Percentiles rank a stretch among this genome's conserved stretches.
Evolutionary conservation across 116 monocot species (phyloP).

Genomic region (Trichopus zeylanicus): DNA sequence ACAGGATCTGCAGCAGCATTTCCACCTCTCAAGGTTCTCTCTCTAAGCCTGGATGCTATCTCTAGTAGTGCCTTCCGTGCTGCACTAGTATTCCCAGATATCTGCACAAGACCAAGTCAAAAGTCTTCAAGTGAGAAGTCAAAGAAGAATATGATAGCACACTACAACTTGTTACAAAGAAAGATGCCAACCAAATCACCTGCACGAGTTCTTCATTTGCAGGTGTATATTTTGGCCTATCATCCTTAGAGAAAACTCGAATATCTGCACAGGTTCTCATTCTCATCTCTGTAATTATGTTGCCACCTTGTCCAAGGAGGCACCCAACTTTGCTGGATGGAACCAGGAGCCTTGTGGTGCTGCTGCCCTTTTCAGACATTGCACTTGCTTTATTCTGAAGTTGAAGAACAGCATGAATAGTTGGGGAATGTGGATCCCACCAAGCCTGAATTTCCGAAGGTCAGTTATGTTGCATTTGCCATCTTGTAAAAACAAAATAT

Average conservation of each 20-base stretch:
- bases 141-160: no score
- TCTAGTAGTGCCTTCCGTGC: conserved; percentile 54
- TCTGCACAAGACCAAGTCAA: conserved; percentile 24
- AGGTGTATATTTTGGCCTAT: conserved; percentile 53
- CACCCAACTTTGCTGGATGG: conserved; percentile 67
- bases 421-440: conserved; percentile 46
- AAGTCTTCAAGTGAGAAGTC: no score
- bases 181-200: conserved; percentile 28
- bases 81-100: conserved; percentile 51
- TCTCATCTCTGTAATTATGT: conserved; percentile 68
- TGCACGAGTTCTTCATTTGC: conserved; percentile 69
- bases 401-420: conserved; percentile 64
- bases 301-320: conserved; percentile 63
- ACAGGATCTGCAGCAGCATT: conserved; percentile 22
- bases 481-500: not conserved
- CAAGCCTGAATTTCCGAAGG: conserved; percentile 28
- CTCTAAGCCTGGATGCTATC: conserved; percentile 66
- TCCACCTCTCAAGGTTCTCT: conserved; percentile 36
- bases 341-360: conserved; percentile 62
- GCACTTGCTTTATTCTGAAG: conserved; percentile 42
- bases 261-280: conserved; percentile 55
- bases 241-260: conserved; percentile 48
- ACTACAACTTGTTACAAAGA: no score
- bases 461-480: not conserved
- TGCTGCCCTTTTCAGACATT: conserved; percentile 29